These are phyloP conservation scores for Physcomitrellopsis africana DNA, from an alignment of 225 moss, liverwort and hornwort genomes.

Conservation along the genomic window DNA sequence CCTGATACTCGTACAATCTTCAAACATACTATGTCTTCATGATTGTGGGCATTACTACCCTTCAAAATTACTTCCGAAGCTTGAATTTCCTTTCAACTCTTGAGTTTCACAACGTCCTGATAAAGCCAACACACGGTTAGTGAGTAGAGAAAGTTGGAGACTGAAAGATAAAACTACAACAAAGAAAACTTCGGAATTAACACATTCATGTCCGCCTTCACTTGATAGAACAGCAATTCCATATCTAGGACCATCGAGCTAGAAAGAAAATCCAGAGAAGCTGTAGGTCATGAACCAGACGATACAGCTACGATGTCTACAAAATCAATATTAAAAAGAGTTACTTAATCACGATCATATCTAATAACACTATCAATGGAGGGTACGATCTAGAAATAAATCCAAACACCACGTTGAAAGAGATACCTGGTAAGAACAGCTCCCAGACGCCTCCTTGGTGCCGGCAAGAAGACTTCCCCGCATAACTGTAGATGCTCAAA, in stretches of 20 bases:
- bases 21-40: conserved; percentile 45
- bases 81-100: conserved; percentile 63
- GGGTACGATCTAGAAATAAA: too few species aligned
- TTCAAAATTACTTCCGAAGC: conserved; percentile 65
- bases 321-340: too few species aligned
- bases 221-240: too few species aligned
- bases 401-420: background rate
- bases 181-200: too few species aligned
- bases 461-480: conserved; percentile 74
- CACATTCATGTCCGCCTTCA: too few species aligned
- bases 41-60: conserved; percentile 63
- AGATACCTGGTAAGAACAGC: conserved; percentile 53
- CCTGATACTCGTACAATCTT: conserved; percentile 66
- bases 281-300: too few species aligned
- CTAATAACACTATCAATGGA: too few species aligned
- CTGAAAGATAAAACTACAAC: background rate
- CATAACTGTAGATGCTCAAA: conserved; percentile 70
- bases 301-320: too few species aligned
- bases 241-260: too few species aligned
- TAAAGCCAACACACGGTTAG: background rate
- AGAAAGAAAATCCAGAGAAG: too few species aligned
- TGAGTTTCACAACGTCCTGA: conserved; percentile 52
- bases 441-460: conserved; percentile 67
- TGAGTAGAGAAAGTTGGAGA: background rate
- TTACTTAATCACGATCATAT: too few species aligned